phyloP scores from a whole-genome alignment of 2,329 filamentous ascomycete genomes.

The Aspergillus terreus region DNA sequence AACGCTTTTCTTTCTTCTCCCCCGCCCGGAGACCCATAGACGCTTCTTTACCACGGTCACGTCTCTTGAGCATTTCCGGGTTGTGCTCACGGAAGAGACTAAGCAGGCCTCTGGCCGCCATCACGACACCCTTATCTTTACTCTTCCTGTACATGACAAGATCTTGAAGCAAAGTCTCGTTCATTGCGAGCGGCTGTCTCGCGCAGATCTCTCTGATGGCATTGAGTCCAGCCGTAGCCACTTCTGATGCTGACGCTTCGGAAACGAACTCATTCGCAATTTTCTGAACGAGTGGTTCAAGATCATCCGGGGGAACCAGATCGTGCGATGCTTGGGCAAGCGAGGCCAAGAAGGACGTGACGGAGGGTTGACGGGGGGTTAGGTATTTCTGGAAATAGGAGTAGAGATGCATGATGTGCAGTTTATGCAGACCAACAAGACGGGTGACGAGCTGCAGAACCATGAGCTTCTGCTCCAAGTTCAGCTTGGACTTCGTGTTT shows the following conservation, averaged over 20 bases:
- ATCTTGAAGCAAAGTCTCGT: constrained; percentile 90
- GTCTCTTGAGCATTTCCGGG: constrained; percentile 81
- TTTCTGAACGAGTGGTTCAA: constrained; percentile 88
- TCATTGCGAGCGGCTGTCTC: constrained; percentile 93
- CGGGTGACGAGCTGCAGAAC: constrained; percentile 87
- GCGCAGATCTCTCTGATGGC: constrained; percentile 92
- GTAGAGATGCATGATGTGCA: constrained; percentile 86
- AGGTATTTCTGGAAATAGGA: constrained; percentile 95
- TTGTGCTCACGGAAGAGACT: constrained; percentile 89
- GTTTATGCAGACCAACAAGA: constrained; percentile 86
- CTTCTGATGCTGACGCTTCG: constrained; percentile 85
- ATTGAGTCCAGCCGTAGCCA: constrained; percentile 87
- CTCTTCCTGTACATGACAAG: constrained; percentile 93
- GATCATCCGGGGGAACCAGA: constrained; percentile 83
- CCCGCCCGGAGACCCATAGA: constrained; percentile 76
- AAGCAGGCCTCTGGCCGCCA: constrained; percentile 90
- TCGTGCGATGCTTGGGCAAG: constrained; percentile 89
- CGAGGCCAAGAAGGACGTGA: constrained; percentile 89
- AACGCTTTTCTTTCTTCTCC: constrained; percentile 70
- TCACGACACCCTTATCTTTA: constrained; percentile 98
- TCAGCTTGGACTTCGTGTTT: constrained; percentile 76
- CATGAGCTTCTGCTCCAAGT: constrained; percentile 83
- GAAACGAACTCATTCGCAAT: constrained; percentile 99
- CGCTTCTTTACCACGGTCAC: constrained; percentile 87
- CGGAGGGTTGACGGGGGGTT: constrained; percentile 79